Conservation (phyloP, 2,329 filamentous ascomycete genomes). For the Rhytidhysteron rufulum region DNA sequence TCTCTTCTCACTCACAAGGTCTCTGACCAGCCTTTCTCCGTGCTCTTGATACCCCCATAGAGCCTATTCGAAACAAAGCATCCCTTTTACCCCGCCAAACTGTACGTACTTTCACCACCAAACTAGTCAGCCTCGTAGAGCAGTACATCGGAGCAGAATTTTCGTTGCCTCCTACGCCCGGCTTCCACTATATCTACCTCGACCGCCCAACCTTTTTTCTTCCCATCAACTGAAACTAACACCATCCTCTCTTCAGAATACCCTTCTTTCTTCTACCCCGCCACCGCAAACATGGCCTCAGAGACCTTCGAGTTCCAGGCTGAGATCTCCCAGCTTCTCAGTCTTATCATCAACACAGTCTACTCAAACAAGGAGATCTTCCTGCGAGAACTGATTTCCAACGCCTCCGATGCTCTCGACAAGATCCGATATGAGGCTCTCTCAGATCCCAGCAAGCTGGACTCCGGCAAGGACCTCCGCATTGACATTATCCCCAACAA, state of each 20-base stretch:
- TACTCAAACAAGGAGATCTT: conserved; percentile 99
- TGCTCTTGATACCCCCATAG: conserved; percentile 13
- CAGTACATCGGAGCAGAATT: no score
- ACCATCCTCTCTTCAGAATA: no score
- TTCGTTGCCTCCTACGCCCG: no score
- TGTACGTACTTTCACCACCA: conserved; percentile 14
- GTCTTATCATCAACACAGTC: conserved; percentile 99
- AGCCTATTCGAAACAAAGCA: conserved; percentile 3
- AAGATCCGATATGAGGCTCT: conserved; percentile 99
- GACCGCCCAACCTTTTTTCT: no score
- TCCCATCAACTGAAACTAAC: no score
- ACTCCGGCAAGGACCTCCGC: conserved; percentile 94
- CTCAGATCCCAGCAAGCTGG: conserved; percentile 95
- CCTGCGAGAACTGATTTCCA: conserved; percentile 96
- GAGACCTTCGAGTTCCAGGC: conserved; percentile 99
- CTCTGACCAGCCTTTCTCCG: conserved; percentile 18
- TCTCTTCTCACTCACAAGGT: conserved; percentile 7
- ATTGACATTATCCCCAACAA: conserved; percentile 99
- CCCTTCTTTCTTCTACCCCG: no score
- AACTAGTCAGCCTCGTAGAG: conserved; percentile 6
- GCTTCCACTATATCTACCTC: no score
- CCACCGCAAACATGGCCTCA: conserved; percentile 58
- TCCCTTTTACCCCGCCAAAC: conserved; percentile 14
- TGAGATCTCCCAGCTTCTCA: conserved; percentile 99
- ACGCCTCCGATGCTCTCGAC: conserved; percentile 97